Conservation (phyloP, 805 yeast species). For the Metschnikowia orientalis region DNA sequence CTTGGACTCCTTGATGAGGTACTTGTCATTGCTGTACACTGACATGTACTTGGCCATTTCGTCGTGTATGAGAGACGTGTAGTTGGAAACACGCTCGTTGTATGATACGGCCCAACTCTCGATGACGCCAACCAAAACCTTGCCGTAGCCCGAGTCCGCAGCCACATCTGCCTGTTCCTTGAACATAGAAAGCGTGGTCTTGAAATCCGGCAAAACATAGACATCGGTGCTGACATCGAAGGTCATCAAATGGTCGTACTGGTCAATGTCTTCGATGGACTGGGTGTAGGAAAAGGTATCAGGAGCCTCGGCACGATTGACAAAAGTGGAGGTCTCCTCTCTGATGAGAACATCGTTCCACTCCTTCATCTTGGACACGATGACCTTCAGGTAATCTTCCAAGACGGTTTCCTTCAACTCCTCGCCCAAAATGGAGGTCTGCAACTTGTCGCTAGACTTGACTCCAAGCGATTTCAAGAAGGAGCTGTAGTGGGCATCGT, state of each 20-base stretch:
- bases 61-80: conserved; percentile 52
- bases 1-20: conserved; percentile 41
- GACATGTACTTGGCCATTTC: conserved; percentile 40
- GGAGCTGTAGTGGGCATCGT: conserved; percentile 60
- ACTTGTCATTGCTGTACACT: conserved; percentile 37
- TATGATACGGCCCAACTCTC: conserved; percentile 63
- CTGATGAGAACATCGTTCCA: conserved; percentile 72
- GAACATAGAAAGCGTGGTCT: conserved; percentile 73
- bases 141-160: conserved; percentile 76
- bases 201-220: conserved; percentile 70
- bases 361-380: conserved; percentile 70
- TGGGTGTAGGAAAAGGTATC: conserved; percentile 58
- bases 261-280: conserved; percentile 37
- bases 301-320: conserved; percentile 67
- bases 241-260: conserved; percentile 28
- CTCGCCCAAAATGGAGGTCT: conserved; percentile 60
- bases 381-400: conserved; percentile 71
- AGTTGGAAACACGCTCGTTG: conserved; percentile 55
- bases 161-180: conserved; percentile 90
- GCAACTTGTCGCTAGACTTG: conserved; percentile 39
- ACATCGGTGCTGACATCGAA: conserved; percentile 41
- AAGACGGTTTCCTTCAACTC: conserved; percentile 68
- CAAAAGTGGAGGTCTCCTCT: conserved; percentile 65
- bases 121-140: conserved; percentile 73
- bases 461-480: conserved; percentile 25